These are phyloP conservation scores for Atkinsonella hypoxylon DNA, from an alignment of 2,329 filamentous ascomycete genomes.

Conservation along the genomic window DNA sequence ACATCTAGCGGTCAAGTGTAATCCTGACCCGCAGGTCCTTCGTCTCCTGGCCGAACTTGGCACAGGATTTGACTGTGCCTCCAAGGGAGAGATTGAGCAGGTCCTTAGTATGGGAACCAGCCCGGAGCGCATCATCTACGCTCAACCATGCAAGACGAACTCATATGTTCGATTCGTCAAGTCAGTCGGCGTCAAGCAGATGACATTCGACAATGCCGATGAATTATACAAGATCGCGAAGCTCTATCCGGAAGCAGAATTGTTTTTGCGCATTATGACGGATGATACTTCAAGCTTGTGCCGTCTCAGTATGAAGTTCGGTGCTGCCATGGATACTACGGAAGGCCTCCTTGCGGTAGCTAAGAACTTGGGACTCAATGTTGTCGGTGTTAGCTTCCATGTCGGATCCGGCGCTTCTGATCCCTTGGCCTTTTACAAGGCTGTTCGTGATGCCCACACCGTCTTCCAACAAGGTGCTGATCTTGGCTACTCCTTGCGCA, in stretches of 20 bases:
- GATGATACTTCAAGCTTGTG: conserved; percentile 93
- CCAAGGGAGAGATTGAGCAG: conserved; percentile 92
- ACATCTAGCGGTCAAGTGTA: conserved; percentile 90
- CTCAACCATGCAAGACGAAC: conserved; percentile 98
- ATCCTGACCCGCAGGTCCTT: conserved; percentile 83
- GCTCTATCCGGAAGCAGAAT: conserved; percentile 76
- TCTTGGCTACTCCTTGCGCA: conserved; percentile 71
- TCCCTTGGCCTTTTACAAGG: conserved; percentile 80
- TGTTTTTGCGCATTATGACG: conserved; percentile 88
- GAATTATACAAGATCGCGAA: conserved; percentile 97
- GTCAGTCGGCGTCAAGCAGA: conserved; percentile 78
- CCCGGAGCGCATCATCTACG: conserved; percentile 91
- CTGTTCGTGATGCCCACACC: conserved; percentile 74
- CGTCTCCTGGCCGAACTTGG: conserved; percentile 79
- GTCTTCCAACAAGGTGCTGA: conserved; percentile 78
- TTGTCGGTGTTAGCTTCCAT: conserved; percentile 95
- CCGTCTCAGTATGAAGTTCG: conserved; percentile 94
- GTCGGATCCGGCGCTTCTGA: conserved; percentile 94
- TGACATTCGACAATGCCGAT: conserved; percentile 98
- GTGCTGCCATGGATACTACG: conserved; percentile 75
- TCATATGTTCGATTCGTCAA: conserved; percentile 90
- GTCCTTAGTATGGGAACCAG: conserved; percentile 73
- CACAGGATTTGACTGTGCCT: conserved; percentile 95
- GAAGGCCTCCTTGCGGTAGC: conserved; percentile 68
- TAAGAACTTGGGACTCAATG: conserved; percentile 71